Evolutionary conservation across 352 stramenopile species (phyloP), one percentile per base, ranked within the genome.

Genomic region (Pelagophyceae sp.): DNA sequence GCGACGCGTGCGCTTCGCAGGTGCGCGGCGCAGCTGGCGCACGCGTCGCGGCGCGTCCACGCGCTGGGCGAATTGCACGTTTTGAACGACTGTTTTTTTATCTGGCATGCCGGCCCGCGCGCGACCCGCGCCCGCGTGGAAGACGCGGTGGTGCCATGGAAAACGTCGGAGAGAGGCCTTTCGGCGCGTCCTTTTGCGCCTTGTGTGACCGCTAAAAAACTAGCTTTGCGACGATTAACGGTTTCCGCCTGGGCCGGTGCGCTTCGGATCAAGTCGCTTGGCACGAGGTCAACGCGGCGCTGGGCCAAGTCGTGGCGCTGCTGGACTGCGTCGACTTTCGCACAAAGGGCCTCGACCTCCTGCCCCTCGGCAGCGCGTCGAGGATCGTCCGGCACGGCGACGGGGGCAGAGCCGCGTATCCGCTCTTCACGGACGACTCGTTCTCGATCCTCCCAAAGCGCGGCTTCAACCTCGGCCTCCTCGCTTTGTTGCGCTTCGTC

Each of bases 221-320:
- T n/a, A n/a, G n/a, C n/a, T 54, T 54, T 54, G 61, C 61, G 17
- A 71, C 61, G 61, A 71, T 71, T 3, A 71, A 71, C 61, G 33
- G 61, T 1, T 71, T 71, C n/a, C 61, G 61, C 6, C 33, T 71
- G 17, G 61, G 61, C 29, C 29, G 61, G 17, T 40, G 1, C 1
- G 6, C 29, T 27, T 38, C 61, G 29, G 29, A 37, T 11, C 29
- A 71, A 31, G 61, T 71, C 1, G 3, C 19, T 11, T 71, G 61
- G 61, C 6, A 40, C 29, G 61, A 71, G 29, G 29, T 71, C 1
- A 71, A 71, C 29, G 61, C 61, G 3, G 61, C 61, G 61, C 29
- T 71, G 3, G 61, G 61, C 6, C 2, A 37, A 3, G 27, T 71
- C 1, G 11, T 71, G 19, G 3, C 27, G 3, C 29, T 71, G 1